Percentiles rank a stretch among this genome's conserved stretches.
Conservation (phyloP, 768 basidiomycete genomes). For the Boletus pseudo-olivaceus region DNA sequence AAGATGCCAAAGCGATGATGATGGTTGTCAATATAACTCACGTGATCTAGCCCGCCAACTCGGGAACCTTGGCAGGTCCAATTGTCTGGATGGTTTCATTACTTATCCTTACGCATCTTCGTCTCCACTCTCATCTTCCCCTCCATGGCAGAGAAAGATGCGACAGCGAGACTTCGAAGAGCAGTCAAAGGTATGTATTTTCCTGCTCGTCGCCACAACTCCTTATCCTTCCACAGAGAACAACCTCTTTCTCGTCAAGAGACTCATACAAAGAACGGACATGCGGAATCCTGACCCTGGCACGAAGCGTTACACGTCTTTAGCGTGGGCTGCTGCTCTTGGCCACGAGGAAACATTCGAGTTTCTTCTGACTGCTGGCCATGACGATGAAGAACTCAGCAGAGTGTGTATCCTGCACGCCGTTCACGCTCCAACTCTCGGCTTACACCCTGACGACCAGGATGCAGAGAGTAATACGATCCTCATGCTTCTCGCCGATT, state of each 20-base stretch:
- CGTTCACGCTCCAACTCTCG: conserved; percentile 5
- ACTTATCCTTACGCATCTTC: conserved; percentile 21
- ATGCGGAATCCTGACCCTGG: conserved; percentile 87
- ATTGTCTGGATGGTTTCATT: conserved; percentile 23
- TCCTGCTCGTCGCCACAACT: background rate
- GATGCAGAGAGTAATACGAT: conserved; percentile 93
- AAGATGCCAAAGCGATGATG: background rate
- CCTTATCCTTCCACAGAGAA: conserved; percentile 60
- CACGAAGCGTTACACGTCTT: conserved; percentile 73
- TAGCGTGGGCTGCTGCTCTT: conserved; percentile 88
- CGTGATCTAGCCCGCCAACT: conserved; percentile 24
- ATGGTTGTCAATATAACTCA: conserved; percentile 14
- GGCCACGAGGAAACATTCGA: conserved; percentile 93
- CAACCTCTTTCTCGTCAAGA: conserved; percentile 88
- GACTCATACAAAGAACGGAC: conserved; percentile 81
- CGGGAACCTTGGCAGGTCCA: conserved; percentile 11
- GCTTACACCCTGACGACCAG: conserved; percentile 39
- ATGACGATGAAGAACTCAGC: conserved; percentile 92
- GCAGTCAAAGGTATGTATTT: conserved; percentile 66
- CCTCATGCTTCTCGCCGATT: conserved; percentile 87
- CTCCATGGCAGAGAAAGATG: conserved; percentile 80
- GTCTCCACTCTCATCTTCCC: conserved; percentile 20
- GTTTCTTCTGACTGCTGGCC: conserved; percentile 78
- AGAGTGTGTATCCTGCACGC: conserved; percentile 51
- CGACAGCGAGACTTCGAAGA: conserved; percentile 66